A percentile compares a stretch with the other conserved stretches of the same genome.
phyloP scores from a whole-genome alignment of 2,329 filamentous ascomycete species.

The Colletotrichum gigasporum region DNA sequence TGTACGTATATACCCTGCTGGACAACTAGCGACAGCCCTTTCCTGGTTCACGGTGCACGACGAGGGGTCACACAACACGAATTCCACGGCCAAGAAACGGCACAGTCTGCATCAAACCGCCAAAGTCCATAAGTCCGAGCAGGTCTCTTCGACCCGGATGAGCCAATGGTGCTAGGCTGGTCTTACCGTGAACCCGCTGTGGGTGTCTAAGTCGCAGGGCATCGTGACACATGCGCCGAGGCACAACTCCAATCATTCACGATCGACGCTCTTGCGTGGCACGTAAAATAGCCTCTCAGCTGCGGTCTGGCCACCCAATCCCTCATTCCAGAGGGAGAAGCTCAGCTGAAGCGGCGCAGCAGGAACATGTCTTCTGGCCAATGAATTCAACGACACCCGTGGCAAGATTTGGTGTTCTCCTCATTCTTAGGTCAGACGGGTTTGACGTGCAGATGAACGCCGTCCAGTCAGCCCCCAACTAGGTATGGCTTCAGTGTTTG shows the following conservation, averaged over 20 bases:
- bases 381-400: not conserved
- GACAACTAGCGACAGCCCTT: too few relatives aligned
- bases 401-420: not conserved
- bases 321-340: not conserved
- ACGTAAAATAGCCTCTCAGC: not conserved
- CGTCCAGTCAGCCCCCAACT: not conserved
- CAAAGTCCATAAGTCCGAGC: too few relatives aligned
- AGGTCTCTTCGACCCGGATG: too few relatives aligned
- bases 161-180: not conserved
- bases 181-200: too few relatives aligned
- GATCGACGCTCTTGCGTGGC: not conserved
- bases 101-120: too few relatives aligned
- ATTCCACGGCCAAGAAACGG: too few relatives aligned
- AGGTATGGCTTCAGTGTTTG: not conserved
- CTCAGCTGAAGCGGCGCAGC: slow-evolving; percentile 9
- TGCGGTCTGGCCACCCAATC: not conserved
- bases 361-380: not conserved
- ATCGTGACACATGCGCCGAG: not conserved
- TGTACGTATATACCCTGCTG: too few relatives aligned
- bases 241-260: not conserved
- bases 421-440: slow-evolving; percentile 11
- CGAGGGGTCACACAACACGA: too few relatives aligned
- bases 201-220: not conserved
- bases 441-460: not conserved
- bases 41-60: too few relatives aligned